Conservation (phyloP, 140 eudicot genomes). For the Oenanthe javanica region DNA sequence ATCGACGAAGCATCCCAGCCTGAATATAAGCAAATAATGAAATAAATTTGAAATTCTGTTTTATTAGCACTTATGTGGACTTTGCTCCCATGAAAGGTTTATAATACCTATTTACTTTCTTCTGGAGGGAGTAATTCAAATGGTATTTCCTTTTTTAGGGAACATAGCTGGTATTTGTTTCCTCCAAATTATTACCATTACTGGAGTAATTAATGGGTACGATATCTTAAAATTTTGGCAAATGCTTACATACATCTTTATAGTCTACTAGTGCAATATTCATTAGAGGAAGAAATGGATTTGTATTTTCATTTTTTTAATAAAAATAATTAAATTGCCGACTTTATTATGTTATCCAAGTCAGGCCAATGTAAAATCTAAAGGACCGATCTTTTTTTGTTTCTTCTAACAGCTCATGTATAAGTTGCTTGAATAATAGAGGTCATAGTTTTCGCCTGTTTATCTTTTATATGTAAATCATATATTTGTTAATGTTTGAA, state of each 20-base stretch:
- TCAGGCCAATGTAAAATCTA: background rate
- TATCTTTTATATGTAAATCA: slow-evolving; percentile 2
- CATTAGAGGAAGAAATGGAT: background rate
- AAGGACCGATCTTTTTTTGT: background rate
- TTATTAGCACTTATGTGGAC: background rate
- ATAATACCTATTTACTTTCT: background rate
- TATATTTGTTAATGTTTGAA: slow-evolving; percentile 15
- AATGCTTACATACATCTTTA: background rate
- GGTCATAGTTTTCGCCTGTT: background rate
- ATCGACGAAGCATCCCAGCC: background rate
- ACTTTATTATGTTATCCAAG: background rate
- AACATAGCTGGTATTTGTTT: background rate
- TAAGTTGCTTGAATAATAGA: background rate
- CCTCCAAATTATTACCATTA: background rate
- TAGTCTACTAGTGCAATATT: background rate
- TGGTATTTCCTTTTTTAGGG: background rate
- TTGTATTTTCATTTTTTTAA: background rate
- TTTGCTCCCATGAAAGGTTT: background rate
- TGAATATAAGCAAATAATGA: background rate
- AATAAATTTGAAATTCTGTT: background rate
- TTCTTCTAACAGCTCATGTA: background rate
- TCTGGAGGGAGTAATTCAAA: background rate
- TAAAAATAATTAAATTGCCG: background rate
- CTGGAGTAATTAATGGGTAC: background rate
- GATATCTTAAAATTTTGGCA: background rate